A percentile compares a stretch with the other conserved stretches of the same genome.
Evolutionary conservation across 2,329 filamentous ascomycete genomes (phyloP).

Genomic region (Penicillium sp.): DNA sequence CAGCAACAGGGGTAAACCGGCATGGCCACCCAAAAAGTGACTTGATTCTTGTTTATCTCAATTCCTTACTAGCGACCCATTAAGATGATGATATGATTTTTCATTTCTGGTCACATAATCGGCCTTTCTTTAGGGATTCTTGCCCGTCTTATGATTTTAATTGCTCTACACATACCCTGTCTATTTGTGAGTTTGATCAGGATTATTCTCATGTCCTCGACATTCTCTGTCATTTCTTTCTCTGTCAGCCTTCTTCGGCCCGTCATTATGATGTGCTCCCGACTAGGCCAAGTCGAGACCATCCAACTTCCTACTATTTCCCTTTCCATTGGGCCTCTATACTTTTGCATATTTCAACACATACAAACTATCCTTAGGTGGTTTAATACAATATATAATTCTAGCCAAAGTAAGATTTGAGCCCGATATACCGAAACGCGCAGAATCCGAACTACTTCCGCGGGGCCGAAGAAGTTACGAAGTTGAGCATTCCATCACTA

Average conservation of each 20-base stretch:
- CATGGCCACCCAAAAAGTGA: constrained; percentile 3
- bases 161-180: constrained; percentile 5
- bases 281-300: not conserved
- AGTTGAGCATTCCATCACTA: constrained; percentile 18
- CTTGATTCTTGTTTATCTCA: constrained; percentile 7
- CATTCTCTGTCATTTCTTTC: constrained; percentile 18
- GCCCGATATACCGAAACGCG: constrained; percentile 2
- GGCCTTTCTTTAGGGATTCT: constrained; percentile 1
- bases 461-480: constrained; percentile 9
- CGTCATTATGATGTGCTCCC: constrained; percentile 2
- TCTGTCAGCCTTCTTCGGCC: constrained; percentile 11
- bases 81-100: constrained; percentile 22
- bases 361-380: not conserved
- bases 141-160: constrained; percentile 15
- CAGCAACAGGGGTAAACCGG: constrained; percentile 19
- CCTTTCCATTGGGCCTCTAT: not conserved
- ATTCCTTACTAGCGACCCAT: constrained; percentile 16
- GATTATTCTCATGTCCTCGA: constrained; percentile 8
- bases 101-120: constrained; percentile 9
- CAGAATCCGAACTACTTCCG: constrained; percentile 9
- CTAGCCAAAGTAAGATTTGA: constrained; percentile 9
- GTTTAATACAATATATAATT: constrained; percentile 3
- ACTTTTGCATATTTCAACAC: not conserved
- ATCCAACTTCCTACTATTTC: not conserved
- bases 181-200: constrained; percentile 6